These are phyloP conservation scores for Isatis tinctoria DNA, from an alignment of 345 rosid genomes.

Conservation along the genomic window DNA sequence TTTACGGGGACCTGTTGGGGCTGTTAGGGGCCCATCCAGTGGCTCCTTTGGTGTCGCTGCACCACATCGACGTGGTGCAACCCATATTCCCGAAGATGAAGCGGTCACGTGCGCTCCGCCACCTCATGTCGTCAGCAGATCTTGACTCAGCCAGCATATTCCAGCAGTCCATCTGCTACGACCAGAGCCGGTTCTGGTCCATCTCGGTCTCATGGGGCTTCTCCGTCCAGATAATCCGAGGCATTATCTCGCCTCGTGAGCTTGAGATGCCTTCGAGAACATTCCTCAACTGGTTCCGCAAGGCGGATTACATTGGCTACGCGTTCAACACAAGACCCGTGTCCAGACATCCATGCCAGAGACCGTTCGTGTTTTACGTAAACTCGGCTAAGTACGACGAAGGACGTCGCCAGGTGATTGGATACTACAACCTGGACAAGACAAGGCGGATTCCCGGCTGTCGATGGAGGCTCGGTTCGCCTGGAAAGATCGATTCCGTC, in stretches of 20 bases:
- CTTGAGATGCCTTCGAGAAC: constrained; percentile 88
- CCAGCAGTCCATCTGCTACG: constrained; percentile 85
- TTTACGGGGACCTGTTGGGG: constrained; percentile 69
- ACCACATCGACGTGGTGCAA: constrained; percentile 74
- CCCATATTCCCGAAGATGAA: constrained; percentile 66
- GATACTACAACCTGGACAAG: constrained; percentile 44
- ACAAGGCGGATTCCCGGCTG: constrained; percentile 42
- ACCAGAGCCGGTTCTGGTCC: constrained; percentile 57
- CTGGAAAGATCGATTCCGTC: constrained; percentile 45
- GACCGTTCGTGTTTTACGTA: constrained; percentile 68
- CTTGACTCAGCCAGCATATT: constrained; percentile 70
- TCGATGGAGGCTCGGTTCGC: constrained; percentile 69
- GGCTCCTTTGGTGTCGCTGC: constrained; percentile 69
- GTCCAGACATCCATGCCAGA: constrained; percentile 63
- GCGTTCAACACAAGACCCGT: constrained; percentile 87
- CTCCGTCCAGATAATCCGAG: constrained; percentile 66
- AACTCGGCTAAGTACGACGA: constrained; percentile 43
- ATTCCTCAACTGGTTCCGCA: constrained; percentile 70
- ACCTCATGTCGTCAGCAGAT: constrained; percentile 50
- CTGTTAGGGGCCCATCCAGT: constrained; percentile 72
- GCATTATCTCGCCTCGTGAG: constrained; percentile 76
- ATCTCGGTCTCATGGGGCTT: constrained; percentile 84
- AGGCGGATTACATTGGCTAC: constrained; percentile 71
- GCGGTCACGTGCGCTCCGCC: constrained; percentile 45
- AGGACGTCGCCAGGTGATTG: constrained; percentile 49